These are phyloP conservation scores for Massariosphaeria phaeospora DNA, from an alignment of 495 filamentous ascomycete species.

Conservation along the genomic window DNA sequence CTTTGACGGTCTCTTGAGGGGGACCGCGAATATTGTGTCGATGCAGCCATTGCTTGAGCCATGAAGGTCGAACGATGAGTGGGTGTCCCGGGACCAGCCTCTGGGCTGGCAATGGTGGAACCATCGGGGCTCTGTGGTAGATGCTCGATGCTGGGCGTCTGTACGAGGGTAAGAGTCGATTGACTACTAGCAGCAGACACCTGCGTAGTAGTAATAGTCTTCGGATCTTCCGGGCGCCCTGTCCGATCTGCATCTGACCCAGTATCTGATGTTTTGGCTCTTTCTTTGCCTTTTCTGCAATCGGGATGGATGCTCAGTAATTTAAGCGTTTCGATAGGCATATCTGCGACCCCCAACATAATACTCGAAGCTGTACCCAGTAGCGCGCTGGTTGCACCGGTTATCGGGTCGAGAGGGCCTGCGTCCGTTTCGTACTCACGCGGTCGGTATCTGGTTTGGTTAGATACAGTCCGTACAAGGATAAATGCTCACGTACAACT, in stretches of 20 bases:
- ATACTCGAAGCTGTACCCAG: constrained; percentile 70
- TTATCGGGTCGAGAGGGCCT: constrained; percentile 44
- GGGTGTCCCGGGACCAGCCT: constrained; percentile 1
- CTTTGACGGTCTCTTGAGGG: neutral
- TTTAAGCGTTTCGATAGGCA: constrained; percentile 64
- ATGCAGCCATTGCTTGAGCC: constrained; percentile 28
- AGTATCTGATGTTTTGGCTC: neutral
- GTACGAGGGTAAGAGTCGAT: constrained; percentile 16
- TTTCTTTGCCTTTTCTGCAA: constrained; percentile 28
- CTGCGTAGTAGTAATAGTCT: neutral
- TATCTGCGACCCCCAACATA: constrained; percentile 74
- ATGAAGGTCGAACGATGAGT: constrained; percentile 18
- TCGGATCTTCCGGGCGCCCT: constrained; percentile 8
- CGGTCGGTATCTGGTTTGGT: constrained; percentile 33
- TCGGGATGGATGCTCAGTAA: constrained; percentile 50
- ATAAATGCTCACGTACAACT: constrained; percentile 31
- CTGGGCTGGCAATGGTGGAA: constrained; percentile 7
- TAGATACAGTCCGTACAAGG: neutral
- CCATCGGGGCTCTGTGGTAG: constrained; percentile 5
- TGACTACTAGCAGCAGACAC: constrained; percentile 15
- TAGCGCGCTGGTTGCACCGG: constrained; percentile 58
- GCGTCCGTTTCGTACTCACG: constrained; percentile 44
- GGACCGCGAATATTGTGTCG: constrained; percentile 21
- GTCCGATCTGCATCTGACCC: constrained; percentile 10
- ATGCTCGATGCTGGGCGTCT: constrained; percentile 8